A percentile compares a stretch with the other conserved stretches of the same genome.
Conservation (phyloP, 108 stramenopile genomes). For the Aureococcus anophagefferens region DNA sequence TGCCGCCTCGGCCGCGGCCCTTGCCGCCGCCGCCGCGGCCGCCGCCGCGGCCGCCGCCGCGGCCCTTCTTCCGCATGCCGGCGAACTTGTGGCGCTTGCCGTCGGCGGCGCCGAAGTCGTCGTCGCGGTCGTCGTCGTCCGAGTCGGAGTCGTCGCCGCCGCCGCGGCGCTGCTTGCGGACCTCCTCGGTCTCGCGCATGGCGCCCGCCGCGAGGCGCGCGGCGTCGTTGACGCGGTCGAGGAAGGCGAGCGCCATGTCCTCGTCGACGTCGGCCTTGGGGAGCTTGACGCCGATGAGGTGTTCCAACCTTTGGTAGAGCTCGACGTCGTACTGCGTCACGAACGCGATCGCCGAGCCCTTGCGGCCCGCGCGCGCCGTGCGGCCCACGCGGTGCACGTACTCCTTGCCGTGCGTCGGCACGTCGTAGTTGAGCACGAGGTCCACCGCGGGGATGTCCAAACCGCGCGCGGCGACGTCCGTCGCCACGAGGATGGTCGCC, state of each 20-base stretch:
- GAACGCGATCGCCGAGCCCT: constrained; percentile 89
- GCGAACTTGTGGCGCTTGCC: no score
- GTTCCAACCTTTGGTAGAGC: constrained; percentile 90
- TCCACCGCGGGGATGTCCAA: constrained; percentile 90
- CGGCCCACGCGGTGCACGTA: constrained; percentile 96
- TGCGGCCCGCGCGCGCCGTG: constrained; percentile 89
- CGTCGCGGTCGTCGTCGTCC: not conserved
- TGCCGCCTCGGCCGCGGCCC: no score
- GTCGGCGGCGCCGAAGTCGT: not conserved
- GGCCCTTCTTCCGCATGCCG: no score
- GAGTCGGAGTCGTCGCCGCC: not conserved
- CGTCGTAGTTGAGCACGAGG: constrained; percentile 91
- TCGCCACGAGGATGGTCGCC: constrained; percentile 70
- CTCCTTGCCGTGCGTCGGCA: constrained; percentile 90
- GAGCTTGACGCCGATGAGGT: constrained; percentile 65
- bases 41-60: no score
- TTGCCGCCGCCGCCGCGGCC: no score
- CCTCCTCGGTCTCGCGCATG: constrained; percentile 21
- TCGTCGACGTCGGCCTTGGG: constrained; percentile 69
- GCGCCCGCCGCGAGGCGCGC: constrained; percentile 58
- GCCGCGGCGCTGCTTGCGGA: not conserved
- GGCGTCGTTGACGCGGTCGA: constrained; percentile 91
- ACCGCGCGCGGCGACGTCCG: constrained; percentile 91
- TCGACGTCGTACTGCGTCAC: constrained; percentile 99
- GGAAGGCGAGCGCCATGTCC: constrained; percentile 78